These are phyloP conservation scores for Metarhizium brunneum DNA, from an alignment of 2,329 filamentous ascomycete species.

Conservation along the genomic window DNA sequence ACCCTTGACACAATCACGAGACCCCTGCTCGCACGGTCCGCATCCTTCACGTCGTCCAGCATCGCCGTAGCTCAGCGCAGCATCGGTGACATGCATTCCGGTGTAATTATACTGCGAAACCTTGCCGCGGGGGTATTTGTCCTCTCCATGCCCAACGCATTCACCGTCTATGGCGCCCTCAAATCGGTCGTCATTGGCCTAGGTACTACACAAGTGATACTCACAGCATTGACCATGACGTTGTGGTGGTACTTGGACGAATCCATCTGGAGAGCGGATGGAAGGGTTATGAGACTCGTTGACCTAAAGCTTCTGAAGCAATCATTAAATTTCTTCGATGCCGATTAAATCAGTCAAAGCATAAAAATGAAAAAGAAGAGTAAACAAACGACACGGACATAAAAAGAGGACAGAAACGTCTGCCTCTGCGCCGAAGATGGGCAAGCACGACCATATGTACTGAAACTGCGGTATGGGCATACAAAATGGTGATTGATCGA, in stretches of 20 bases:
- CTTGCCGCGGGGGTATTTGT: conserved; percentile 34
- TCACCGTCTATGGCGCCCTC: conserved; percentile 26
- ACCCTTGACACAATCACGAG: conserved; percentile 30
- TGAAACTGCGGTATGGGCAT: neutral
- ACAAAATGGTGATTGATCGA: neutral
- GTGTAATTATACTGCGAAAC: conserved; percentile 30
- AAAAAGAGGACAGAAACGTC: too few species aligned
- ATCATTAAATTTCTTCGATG: conserved; percentile 36
- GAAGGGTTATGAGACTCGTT: conserved; percentile 36
- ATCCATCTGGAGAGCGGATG: conserved; percentile 32
- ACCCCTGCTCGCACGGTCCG: conserved; percentile 36
- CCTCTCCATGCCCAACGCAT: conserved; percentile 29
- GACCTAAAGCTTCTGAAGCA: conserved; percentile 34
- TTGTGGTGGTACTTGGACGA: conserved; percentile 35
- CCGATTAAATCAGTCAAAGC: conserved; percentile 16
- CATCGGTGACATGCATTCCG: conserved; percentile 38
- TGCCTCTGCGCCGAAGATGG: neutral
- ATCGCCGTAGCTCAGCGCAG: conserved; percentile 35
- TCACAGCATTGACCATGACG: conserved; percentile 23
- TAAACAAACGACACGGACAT: neutral
- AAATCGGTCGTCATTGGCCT: conserved; percentile 30
- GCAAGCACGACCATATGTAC: neutral
- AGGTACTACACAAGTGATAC: conserved; percentile 28
- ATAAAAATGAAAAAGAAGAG: neutral
- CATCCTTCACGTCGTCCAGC: conserved; percentile 38